Evolutionary conservation across 345 rosid species (phyloP).

Genomic region (Boechera divaricarpa): DNA sequence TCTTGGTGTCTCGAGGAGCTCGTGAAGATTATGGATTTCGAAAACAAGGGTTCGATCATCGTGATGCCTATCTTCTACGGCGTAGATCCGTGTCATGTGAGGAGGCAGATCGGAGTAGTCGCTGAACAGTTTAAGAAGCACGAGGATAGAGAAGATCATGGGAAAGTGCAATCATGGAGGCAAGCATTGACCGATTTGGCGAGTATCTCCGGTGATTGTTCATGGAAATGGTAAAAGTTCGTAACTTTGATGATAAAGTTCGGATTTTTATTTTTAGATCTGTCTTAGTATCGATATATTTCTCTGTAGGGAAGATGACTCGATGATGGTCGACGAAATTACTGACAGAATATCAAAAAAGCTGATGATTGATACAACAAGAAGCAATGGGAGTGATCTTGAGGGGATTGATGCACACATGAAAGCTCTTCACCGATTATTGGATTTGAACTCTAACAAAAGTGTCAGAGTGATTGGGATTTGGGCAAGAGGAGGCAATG

Average conservation of each 20-base stretch:
- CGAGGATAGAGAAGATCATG: slow-evolving; percentile 11
- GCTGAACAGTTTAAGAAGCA: slow-evolving; percentile 31
- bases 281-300: not conserved
- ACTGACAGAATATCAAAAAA: slow-evolving; percentile 17
- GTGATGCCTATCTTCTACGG: slow-evolving; percentile 46
- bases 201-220: slow-evolving; percentile 15
- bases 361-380: not conserved
- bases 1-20: slow-evolving; percentile 43
- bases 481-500: slow-evolving; percentile 36
- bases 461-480: slow-evolving; percentile 34
- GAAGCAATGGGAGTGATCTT: not conserved
- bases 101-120: slow-evolving; percentile 25
- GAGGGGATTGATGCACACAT: slow-evolving; percentile 46
- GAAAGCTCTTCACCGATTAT: not conserved
- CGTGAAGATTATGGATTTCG: slow-evolving; percentile 38
- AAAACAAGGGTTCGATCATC: not conserved
- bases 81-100: slow-evolving; percentile 22
- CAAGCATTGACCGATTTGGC: slow-evolving; percentile 33
- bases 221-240: slow-evolving; percentile 12
- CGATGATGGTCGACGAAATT: slow-evolving; percentile 36
- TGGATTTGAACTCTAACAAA: slow-evolving; percentile 20
- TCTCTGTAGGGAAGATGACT: slow-evolving; percentile 38
- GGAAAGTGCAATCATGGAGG: slow-evolving; percentile 29
- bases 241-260: not conserved
- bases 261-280: not conserved